Percentiles rank a stretch among this genome's conserved stretches.
Evolutionary conservation across 345 rosid species (phyloP).

Genomic region (Aquilaria malaccensis): DNA sequence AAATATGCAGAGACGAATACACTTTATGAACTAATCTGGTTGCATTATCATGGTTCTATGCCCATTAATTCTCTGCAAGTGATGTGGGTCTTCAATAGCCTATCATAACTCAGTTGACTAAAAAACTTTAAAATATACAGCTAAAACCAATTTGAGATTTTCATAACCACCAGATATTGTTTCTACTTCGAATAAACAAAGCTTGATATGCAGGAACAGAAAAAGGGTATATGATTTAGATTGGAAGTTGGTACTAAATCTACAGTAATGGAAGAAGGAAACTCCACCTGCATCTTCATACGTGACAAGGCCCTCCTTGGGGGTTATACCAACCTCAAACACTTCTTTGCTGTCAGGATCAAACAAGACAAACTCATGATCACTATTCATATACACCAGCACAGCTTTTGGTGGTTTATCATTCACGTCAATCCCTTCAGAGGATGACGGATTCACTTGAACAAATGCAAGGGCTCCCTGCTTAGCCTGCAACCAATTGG

Average conservation of each 20-base stretch:
- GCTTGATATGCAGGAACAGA: too few species aligned
- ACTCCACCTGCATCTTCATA: slow-evolving; percentile 43
- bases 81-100: too few species aligned
- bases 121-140: too few species aligned
- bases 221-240: too few species aligned
- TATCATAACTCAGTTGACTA: too few species aligned
- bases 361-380: slow-evolving; percentile 80
- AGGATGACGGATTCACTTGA: slow-evolving; percentile 24
- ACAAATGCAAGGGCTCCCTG: slow-evolving; percentile 67
- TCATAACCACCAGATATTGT: too few species aligned
- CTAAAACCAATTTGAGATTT: too few species aligned
- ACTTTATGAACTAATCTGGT: too few species aligned
- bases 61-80: too few species aligned
- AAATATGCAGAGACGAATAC: neutral
- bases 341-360: slow-evolving; percentile 56
- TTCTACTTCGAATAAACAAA: too few species aligned
- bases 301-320: slow-evolving; percentile 20
- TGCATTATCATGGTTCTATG: too few species aligned
- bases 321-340: slow-evolving; percentile 35
- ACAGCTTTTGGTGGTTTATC: slow-evolving; percentile 33
- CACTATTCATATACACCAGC: slow-evolving; percentile 65
- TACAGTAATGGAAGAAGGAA: neutral
- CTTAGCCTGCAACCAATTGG: slow-evolving; percentile 46
- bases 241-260: too few species aligned
- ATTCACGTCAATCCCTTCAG: slow-evolving; percentile 24